A percentile compares a stretch with the other conserved stretches of the same genome.
Evolutionary conservation across 192 early-diverging fungal genomes (phyloP).

Genomic region (Obelidium mucronatum): DNA sequence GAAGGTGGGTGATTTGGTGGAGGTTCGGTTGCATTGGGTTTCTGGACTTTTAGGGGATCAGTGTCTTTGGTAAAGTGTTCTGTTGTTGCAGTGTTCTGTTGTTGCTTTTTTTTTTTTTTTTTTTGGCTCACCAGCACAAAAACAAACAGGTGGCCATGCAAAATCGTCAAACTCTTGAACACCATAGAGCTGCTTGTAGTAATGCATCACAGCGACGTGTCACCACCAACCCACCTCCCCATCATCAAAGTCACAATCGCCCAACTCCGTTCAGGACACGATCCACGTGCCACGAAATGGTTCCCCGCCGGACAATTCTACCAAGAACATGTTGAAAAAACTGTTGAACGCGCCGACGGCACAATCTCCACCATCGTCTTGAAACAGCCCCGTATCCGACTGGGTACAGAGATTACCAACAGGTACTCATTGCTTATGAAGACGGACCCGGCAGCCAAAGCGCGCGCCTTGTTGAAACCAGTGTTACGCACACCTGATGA

Average conservation of each 20-base stretch:
- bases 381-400: neutral
- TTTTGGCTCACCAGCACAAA: neutral
- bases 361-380: neutral
- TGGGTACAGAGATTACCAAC: conserved; percentile 2
- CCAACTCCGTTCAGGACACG: conserved; percentile 2
- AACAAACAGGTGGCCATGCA: conserved; percentile 7
- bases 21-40: conserved; percentile 11
- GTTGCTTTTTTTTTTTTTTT: neutral
- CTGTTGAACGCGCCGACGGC: neutral
- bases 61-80: conserved; percentile 16
- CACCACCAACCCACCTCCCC: neutral
- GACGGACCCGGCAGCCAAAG: neutral
- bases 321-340: neutral
- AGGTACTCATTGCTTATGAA: neutral
- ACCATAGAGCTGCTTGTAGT: neutral
- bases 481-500: neutral
- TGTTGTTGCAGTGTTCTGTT: neutral
- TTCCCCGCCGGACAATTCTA: neutral
- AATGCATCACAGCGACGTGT: conserved; percentile 19
- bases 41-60: conserved; percentile 8
- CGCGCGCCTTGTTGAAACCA: neutral
- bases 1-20: conserved; percentile 6
- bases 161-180: conserved; percentile 1
- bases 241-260: conserved; percentile 20
- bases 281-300: conserved; percentile 12